phyloP scores from a whole-genome alignment of 176 grass and related monocot genomes.

The Olyra latifolia region DNA sequence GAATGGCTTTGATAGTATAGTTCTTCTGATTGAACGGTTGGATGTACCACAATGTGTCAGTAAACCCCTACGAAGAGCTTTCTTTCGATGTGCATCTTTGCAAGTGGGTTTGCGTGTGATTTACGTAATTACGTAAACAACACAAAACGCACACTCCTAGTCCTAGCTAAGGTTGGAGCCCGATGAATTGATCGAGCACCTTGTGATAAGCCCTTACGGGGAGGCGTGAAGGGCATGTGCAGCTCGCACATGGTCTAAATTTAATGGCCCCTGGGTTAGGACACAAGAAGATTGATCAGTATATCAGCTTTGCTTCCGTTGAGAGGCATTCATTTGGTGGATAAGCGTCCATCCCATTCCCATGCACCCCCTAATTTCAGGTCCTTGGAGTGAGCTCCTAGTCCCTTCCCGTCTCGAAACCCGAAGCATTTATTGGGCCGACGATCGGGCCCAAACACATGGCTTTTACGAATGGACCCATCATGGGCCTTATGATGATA shows the following conservation, averaged over 20 bases:
- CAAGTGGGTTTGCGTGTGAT: not conserved
- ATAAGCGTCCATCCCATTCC: not conserved
- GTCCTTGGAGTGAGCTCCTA: not conserved
- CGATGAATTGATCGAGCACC: not conserved
- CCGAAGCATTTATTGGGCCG: not conserved
- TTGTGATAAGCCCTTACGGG: conserved; percentile 28
- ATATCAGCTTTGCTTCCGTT: conserved; percentile 38
- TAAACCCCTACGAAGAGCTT: no score
- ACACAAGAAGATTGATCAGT: not conserved
- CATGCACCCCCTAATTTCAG: conserved; percentile 24
- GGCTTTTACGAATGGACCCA: not conserved
- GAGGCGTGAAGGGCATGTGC: conserved; percentile 29
- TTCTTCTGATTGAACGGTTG: no score
- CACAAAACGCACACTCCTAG: not conserved
- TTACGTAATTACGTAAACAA: conserved; percentile 23
- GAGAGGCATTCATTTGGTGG: conserved; percentile 20
- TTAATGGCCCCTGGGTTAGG: conserved; percentile 19
- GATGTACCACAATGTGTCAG: no score
- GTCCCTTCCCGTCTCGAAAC: not conserved
- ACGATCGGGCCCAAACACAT: not conserved
- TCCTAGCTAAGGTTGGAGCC: not conserved
- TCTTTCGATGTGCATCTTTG: not conserved
- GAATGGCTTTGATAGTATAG: no score
- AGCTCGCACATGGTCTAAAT: conserved; percentile 38
- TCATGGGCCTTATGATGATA: not conserved